Evolutionary conservation across 202 grass and related monocot species (phyloP), one percentile per base, ranked within the genome.

Genomic region (Hordeum pubiflorum): DNA sequence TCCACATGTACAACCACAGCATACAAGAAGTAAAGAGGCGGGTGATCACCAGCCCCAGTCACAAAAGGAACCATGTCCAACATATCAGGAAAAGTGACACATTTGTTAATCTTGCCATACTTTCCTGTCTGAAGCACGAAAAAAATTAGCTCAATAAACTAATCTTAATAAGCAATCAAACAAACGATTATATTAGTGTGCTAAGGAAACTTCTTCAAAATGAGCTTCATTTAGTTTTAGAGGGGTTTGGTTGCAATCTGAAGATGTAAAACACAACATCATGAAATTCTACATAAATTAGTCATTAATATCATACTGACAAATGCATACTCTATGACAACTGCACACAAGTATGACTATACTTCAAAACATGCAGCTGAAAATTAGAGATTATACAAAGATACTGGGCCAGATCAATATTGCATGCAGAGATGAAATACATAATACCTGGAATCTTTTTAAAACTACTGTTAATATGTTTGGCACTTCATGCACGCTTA

Each of bases 101-200:
- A 99, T 88, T 99, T 99, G 80, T 99, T 99, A 82, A 99, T 99
- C 90, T 99, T 99, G 29, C 96, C 96, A 2, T 95, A 99, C 81
- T 96, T 95, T 74, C 96, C 96, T 88, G 96, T 85, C 96, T 99
- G 82, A 61, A 87, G 43, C 27, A 86, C 75, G 59, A 82, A 74
- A 84, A 81, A 66, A 57, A 1, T 79, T 68, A 82, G 76, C 84
- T 59, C 44, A 63, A 63, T 63, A 63, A 62, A 62, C 21, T 27
- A 71, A 46, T 9, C 12, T 48, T 34, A 40, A 65, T 36, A 83
- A 83, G 37, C 64, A 50, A 58, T 17, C 13, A 76, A 54, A 54
- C 50, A 54, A 54, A 22, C 66, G 9, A 71, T 71, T 46, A 15
- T 71, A 71, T 71, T 48, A 27, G 22, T 71, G 23, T 50, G 41